A percentile compares a stretch with the other conserved stretches of the same genome.
Conservation (phyloP, 1,284 basidiomycete genomes). For the Spongiforma sp. region DNA sequence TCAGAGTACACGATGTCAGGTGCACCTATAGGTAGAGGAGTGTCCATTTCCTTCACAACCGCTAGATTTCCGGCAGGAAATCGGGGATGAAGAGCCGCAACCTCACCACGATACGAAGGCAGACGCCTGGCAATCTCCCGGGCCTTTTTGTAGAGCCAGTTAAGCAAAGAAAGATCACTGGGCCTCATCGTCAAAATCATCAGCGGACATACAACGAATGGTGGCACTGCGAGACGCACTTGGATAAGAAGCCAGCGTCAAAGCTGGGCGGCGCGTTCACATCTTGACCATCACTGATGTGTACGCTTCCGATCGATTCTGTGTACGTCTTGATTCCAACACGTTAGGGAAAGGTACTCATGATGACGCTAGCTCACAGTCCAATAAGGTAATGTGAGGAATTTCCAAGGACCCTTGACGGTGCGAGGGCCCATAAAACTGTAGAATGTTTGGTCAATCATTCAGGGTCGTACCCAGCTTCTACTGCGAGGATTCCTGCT, state of each 20-base stretch:
- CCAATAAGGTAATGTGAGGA: neutral
- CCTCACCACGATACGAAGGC: slow-evolving; percentile 58
- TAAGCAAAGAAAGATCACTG: slow-evolving; percentile 4
- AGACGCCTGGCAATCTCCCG: slow-evolving; percentile 54
- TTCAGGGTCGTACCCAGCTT: slow-evolving; percentile 6
- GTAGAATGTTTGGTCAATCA: neutral
- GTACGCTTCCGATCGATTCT: slow-evolving; percentile 28
- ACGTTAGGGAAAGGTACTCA: neutral
- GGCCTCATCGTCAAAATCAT: neutral
- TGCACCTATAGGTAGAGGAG: slow-evolving; percentile 46
- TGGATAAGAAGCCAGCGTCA: slow-evolving; percentile 13
- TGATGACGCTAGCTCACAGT: neutral
- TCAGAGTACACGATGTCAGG: slow-evolving; percentile 57
- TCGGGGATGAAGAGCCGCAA: slow-evolving; percentile 47
- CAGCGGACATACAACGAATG: neutral
- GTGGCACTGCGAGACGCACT: slow-evolving; percentile 1
- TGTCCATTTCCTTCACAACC: slow-evolving; percentile 33
- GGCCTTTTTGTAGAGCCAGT: slow-evolving; percentile 43
- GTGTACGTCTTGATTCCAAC: slow-evolving; percentile 24
- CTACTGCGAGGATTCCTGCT: neutral
- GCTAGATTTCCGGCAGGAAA: slow-evolving; percentile 54
- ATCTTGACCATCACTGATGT: slow-evolving; percentile 27
- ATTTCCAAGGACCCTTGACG: slow-evolving; percentile 8
- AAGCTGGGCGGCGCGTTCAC: slow-evolving; percentile 24
- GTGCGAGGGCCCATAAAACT: neutral